Evolutionary conservation across 2,329 filamentous ascomycete genomes (phyloP).

Genomic region (Fusarium sp.): DNA sequence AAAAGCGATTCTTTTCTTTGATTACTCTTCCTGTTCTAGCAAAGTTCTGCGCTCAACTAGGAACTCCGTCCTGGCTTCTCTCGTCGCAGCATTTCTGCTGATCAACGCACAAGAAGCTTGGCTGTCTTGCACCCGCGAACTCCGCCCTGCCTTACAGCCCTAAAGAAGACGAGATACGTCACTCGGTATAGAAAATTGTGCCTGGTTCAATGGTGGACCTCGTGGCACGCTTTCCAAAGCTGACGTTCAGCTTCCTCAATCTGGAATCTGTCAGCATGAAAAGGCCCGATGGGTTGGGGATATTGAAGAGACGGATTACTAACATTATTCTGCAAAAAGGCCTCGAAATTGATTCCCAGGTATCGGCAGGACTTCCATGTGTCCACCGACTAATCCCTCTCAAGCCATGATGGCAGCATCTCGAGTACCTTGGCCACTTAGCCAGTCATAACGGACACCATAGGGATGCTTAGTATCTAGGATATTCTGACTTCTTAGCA

Average conservation of each 20-base stretch:
- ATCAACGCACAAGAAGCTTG: too few species aligned
- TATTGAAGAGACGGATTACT: background rate
- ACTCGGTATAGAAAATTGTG: too few species aligned
- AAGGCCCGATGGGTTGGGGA: too few species aligned
- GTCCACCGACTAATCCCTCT: background rate
- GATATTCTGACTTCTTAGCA: background rate
- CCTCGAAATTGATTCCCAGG: slow-evolving; percentile 2
- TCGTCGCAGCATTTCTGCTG: too few species aligned
- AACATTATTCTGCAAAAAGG: slow-evolving; percentile 3
- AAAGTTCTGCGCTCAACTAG: too few species aligned
- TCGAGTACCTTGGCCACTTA: background rate
- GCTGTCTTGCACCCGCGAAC: too few species aligned
- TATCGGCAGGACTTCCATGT: background rate
- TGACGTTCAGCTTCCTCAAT: background rate
- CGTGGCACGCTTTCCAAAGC: slow-evolving; percentile 9
- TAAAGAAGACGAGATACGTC: too few species aligned
- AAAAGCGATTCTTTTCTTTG: too few species aligned
- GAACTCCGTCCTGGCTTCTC: too few species aligned
- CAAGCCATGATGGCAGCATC: background rate
- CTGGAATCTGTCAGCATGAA: background rate
- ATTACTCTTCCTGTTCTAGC: too few species aligned
- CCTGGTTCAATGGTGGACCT: too few species aligned
- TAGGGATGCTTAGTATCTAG: background rate
- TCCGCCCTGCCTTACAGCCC: too few species aligned
- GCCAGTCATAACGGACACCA: slow-evolving; percentile 6